Base-by-base conservation (phyloP, 257 asterid genomes). In the Forsythia suspensa region DNA sequence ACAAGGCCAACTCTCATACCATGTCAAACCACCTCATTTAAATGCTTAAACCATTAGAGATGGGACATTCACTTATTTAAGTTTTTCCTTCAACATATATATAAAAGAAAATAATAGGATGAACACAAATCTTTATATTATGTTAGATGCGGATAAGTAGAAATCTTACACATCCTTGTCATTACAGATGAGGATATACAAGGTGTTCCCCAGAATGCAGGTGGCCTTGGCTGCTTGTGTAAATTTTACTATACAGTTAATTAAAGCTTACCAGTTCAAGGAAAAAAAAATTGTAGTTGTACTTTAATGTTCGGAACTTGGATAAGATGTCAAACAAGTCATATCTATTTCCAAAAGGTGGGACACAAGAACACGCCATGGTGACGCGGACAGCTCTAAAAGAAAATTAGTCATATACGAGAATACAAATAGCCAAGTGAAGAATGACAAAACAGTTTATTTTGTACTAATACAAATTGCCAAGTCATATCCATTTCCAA, bases 401-500 rank as follows among this genome's bases (percentile, higher is more conserved):
- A 16, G 6, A 11, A 8, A 43, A 70, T 15, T 43, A 38, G 8
- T 15, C 18, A 65, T 61, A 73, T 24, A 61, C 29, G 70, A 65
- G 38, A 73, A 13, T 34, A 24, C 18, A 79, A 43, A 43, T 8
- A 52, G 63, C 16, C 8, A 80, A 38, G 69, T 68, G 51, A 71
- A 11, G 41, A 78, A 80, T 36, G 52, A 42, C 12, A 18, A 34
- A 75, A 51, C 18, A 38, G 16, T 55, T 77, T 20, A 79, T 46
- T 21, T 20, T 61, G 13, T 13, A 75, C 20, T 16, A 55, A n/a
- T 6, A 55, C 21, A n/a, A 55, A 8, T 7, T 18, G 24, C 34
- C 3, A 16, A 39, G 48, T 75, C 59, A 4, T 59, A 6, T 61
- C 40, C 78, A 55, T 59, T n/a, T 75, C 41, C 57, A 70, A 80